Percentiles rank a stretch among this genome's conserved stretches.
phyloP scores from a whole-genome alignment of 2,329 filamentous ascomycete species.

The Chaetomiaceae sp. region DNA sequence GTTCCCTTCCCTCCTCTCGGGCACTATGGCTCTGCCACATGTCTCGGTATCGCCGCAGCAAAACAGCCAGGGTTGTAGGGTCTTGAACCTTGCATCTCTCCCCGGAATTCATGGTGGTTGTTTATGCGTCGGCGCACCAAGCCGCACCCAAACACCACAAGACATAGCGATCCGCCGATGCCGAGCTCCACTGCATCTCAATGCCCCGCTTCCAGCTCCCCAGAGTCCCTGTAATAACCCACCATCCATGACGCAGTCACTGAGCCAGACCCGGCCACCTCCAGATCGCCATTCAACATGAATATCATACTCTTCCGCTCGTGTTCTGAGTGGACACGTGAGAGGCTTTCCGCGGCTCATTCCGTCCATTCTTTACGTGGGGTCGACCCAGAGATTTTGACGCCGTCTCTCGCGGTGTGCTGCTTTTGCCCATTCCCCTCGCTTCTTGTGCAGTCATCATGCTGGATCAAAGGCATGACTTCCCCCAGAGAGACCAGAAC shows the following conservation, averaged over 20 bases:
- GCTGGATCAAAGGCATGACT: background rate
- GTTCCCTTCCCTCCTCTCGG: background rate
- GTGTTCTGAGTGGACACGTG: background rate
- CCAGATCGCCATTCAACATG: constrained; percentile 5
- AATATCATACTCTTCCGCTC: background rate
- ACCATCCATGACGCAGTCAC: constrained; percentile 9
- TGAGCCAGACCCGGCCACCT: background rate
- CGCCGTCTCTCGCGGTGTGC: background rate
- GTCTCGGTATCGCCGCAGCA: background rate
- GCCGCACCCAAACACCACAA: background rate
- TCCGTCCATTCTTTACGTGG: background rate
- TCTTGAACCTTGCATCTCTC: no score
- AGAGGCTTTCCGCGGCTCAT: background rate
- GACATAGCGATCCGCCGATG: background rate
- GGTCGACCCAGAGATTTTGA: background rate
- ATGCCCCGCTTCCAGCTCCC: constrained; percentile 1
- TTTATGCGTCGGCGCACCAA: background rate
- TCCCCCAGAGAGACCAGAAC: background rate
- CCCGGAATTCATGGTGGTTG: background rate
- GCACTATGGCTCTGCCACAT: no score
- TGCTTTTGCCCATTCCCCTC: background rate
- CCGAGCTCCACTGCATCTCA: background rate
- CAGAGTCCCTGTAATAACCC: background rate
- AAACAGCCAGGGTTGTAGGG: background rate
- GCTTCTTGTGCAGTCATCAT: background rate